Evolutionary conservation across 345 rosid species (phyloP).

Genomic region (Eucalyptus regnans): DNA sequence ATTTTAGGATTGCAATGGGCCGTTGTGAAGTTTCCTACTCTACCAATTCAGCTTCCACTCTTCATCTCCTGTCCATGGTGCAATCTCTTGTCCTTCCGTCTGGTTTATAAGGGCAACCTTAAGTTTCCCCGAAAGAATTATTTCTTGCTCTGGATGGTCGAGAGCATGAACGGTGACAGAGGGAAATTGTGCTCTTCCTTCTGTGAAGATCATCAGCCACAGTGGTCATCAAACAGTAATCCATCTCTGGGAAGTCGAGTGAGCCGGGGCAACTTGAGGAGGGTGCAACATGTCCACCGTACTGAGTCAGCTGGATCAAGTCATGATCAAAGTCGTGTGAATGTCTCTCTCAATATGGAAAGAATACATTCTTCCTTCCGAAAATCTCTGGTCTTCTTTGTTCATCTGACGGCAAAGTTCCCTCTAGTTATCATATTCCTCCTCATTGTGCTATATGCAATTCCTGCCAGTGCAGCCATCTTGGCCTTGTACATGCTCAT

Average conservation of each 20-base stretch:
- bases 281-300: conserved; percentile 23
- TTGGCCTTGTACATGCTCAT: conserved; percentile 66
- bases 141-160: conserved; percentile 92
- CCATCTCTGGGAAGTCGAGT: conserved; percentile 10
- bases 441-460: conserved; percentile 64
- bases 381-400: conserved; percentile 63
- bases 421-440: conserved; percentile 83
- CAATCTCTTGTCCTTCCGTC: conserved; percentile 63
- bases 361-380: conserved; percentile 38
- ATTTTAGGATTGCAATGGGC: conserved; percentile 75
- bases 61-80: conserved; percentile 94
- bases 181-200: conserved; percentile 18
- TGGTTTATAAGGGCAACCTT: conserved; percentile 62
- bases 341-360: conserved; percentile 18
- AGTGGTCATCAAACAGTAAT: conserved; percentile 14
- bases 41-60: conserved; percentile 79
- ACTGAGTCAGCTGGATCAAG: conserved; percentile 17
- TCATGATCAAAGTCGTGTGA: not conserved
- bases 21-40: conserved; percentile 57
- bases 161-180: conserved; percentile 76
- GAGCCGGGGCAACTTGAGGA: conserved; percentile 11
- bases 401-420: conserved; percentile 76
- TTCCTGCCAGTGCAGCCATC: conserved; percentile 86
- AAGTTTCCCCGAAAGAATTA: conserved; percentile 82
- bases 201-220: conserved; percentile 25